Conservation (phyloP, 805 yeast genomes). For the Cyberlindnera euphorbiae region DNA sequence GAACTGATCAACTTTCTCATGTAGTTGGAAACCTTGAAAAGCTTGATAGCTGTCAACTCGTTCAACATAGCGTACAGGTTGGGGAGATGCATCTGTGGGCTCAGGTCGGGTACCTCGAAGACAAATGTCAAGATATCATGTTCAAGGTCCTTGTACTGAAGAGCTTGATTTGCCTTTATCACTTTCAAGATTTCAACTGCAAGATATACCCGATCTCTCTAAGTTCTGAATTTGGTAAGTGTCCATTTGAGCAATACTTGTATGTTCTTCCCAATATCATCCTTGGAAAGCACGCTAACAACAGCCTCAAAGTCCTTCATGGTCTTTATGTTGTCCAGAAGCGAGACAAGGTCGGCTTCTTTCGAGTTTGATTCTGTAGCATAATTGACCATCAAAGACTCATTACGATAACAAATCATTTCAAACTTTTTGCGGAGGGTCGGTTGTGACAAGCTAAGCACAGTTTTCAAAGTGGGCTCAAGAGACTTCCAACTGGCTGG, state of each 20-base stretch:
- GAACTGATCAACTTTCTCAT: conserved; percentile 79
- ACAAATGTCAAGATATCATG: conserved; percentile 31
- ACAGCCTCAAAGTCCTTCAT: conserved; percentile 30
- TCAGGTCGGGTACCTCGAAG: conserved; percentile 26
- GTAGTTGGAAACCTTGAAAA: conserved; percentile 51
- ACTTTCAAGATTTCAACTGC: conserved; percentile 14
- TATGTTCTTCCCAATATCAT: conserved; percentile 34
- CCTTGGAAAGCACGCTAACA: conserved; percentile 24
- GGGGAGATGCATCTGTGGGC: conserved; percentile 30
- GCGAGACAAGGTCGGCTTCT: conserved; percentile 32
- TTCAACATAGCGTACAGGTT: conserved; percentile 42
- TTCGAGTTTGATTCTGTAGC: conserved; percentile 14
- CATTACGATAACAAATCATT: conserved; percentile 61
- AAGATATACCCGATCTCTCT: conserved; percentile 13
- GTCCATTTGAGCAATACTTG: conserved; percentile 37
- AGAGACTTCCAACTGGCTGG: conserved; percentile 59
- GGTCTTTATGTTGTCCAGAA: conserved; percentile 36
- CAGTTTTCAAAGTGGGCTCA: conserved; percentile 42
- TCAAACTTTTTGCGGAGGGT: conserved; percentile 45
- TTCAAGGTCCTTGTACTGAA: conserved; percentile 31
- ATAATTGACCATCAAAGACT: conserved; percentile 57
- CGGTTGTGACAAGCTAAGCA: conserved; percentile 30
- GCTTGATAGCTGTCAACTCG: conserved; percentile 34
- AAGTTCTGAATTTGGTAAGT: conserved; percentile 27
- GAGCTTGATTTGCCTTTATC: conserved; percentile 12